A percentile compares a stretch with the other conserved stretches of the same genome.
Conservation (phyloP, 441 rosid genomes). For the Eutrema salsugineum region DNA sequence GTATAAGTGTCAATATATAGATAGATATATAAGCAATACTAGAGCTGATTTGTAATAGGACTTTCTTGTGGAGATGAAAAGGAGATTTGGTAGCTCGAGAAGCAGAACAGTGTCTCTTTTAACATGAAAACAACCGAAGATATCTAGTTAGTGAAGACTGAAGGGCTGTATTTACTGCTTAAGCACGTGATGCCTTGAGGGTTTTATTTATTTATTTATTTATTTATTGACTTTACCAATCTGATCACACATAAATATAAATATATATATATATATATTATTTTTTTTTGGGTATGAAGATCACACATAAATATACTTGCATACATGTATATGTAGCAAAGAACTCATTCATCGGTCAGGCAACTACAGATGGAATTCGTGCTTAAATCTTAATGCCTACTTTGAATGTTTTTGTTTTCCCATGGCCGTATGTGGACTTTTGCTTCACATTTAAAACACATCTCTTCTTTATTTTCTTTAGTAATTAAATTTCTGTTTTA, state of each 20-base stretch:
- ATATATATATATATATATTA: not conserved
- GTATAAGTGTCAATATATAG: not conserved
- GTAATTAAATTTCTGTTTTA: not conserved
- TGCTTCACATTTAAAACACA: constrained; percentile 29
- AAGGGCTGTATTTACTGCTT: constrained; percentile 45
- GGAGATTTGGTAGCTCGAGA: constrained; percentile 7
- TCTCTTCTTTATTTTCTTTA: not conserved
- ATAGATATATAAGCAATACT: not conserved
- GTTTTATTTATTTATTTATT: constrained; percentile 35
- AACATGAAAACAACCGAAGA: constrained; percentile 21
- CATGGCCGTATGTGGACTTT: constrained; percentile 45
- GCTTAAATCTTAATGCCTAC: constrained; percentile 27
- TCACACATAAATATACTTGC: not conserved
- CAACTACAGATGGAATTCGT: constrained; percentile 26
- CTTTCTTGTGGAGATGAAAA: not conserved
- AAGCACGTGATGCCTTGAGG: constrained; percentile 70
- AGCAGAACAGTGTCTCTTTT: not conserved
- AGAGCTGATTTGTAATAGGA: constrained; percentile 10
- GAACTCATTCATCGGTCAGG: constrained; percentile 8
- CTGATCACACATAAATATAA: constrained; percentile 1
- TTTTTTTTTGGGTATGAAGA: too few species aligned
- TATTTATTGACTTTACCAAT: constrained; percentile 31
- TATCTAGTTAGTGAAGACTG: constrained; percentile 28
- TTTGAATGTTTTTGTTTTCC: constrained; percentile 18
- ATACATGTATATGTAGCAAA: not conserved